phyloP scores from a whole-genome alignment of 352 stramenopile species.

The Phytopythium ostracodes region DNA sequence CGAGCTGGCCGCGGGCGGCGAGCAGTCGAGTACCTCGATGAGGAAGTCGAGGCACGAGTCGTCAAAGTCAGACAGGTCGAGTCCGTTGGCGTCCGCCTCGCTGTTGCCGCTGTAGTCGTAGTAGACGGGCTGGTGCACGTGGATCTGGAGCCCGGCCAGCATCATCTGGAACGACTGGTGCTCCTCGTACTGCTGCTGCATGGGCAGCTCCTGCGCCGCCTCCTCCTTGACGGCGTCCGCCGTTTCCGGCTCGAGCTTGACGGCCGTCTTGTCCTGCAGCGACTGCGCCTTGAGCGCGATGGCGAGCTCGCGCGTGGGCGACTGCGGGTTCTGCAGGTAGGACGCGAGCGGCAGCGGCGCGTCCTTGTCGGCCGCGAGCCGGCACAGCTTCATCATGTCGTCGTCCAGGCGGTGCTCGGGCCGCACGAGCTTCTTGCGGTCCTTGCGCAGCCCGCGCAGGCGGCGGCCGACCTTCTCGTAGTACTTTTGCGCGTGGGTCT shows the following conservation, averaged over 20 bases:
- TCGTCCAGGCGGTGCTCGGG: conserved; percentile 39
- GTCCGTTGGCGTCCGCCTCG: conserved; percentile 10
- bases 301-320: conserved; percentile 20
- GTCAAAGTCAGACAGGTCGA: conserved; percentile 35
- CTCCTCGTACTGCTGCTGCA: not conserved
- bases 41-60: conserved; percentile 39
- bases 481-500: conserved; percentile 64
- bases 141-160: conserved; percentile 3
- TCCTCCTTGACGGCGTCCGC: conserved; percentile 1
- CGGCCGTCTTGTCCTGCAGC: not conserved
- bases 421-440: conserved; percentile 29
- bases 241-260: not conserved
- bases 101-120: conserved; percentile 1
- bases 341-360: conserved; percentile 16
- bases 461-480: conserved; percentile 51
- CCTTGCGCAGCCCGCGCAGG: conserved; percentile 41
- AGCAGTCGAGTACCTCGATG: conserved; percentile 26
- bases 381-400: conserved; percentile 32
- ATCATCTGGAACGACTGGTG: conserved; percentile 15
- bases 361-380: conserved; percentile 23
- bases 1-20: not conserved
- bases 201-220: not conserved
- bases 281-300: conserved; percentile 12
- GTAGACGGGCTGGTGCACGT: conserved; percentile 1
- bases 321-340: conserved; percentile 19